These are phyloP conservation scores for Sarcocystis neurona DNA, from an alignment of 169 alveolate species.

Conservation along the genomic window DNA sequence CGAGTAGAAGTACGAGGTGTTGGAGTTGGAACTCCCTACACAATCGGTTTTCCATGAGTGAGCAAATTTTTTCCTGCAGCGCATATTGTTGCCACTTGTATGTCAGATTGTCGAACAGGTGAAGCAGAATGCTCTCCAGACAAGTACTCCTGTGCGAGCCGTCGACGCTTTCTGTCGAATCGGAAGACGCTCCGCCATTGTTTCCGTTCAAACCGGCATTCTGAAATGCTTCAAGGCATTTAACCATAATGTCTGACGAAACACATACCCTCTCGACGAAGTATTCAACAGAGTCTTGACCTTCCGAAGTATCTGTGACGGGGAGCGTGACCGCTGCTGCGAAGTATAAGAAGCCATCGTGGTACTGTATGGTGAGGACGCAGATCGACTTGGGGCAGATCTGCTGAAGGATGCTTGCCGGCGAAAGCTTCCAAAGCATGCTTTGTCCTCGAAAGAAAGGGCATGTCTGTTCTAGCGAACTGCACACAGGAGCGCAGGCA, in stretches of 20 bases:
- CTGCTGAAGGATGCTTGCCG: conserved; percentile 7
- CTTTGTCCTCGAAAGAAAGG: conserved; percentile 5
- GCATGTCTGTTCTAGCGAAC: not conserved
- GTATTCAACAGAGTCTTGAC: not conserved
- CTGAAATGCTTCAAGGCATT: not conserved
- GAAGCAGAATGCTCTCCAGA: conserved; percentile 8
- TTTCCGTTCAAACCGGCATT: not conserved
- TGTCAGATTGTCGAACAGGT: not conserved
- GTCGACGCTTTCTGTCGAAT: too few species aligned
- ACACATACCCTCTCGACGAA: not conserved
- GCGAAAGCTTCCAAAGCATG: not conserved
- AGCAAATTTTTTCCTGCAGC: not conserved
- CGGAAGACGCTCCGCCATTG: too few species aligned
- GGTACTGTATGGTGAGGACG: not conserved
- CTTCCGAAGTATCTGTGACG: not conserved
- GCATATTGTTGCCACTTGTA: not conserved
- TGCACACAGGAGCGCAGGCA: not conserved
- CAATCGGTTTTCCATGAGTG: not conserved
- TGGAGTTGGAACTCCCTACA: not conserved
- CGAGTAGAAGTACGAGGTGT: conserved; percentile 12
- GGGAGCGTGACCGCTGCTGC: conserved; percentile 5
- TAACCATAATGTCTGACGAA: not conserved
- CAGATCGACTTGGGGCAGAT: conserved; percentile 6
- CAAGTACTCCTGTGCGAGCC: too few species aligned
- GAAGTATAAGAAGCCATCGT: not conserved